A percentile compares a stretch with the other conserved stretches of the same genome.
Evolutionary conservation across 805 yeast genomes (phyloP).

Genomic region (Sugiyamaella smithiae): DNA sequence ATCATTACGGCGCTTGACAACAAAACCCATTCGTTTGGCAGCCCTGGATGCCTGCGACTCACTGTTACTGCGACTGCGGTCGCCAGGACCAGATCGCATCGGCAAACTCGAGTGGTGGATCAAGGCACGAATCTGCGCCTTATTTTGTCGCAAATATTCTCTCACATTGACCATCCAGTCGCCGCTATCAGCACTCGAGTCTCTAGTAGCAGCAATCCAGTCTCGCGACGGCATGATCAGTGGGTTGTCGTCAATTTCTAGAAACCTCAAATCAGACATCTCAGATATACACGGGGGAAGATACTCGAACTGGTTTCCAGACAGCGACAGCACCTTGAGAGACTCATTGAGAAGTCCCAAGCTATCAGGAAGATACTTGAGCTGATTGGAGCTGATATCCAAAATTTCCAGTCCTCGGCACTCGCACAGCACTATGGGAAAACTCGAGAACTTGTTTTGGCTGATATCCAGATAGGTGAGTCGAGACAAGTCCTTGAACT

Average conservation of each 20-base stretch:
- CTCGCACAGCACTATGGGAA: conserved; percentile 45
- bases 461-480: conserved; percentile 66
- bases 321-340: conserved; percentile 58
- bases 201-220: conserved; percentile 38
- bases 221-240: conserved; percentile 47
- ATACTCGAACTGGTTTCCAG: conserved; percentile 54
- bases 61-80: conserved; percentile 37
- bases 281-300: conserved; percentile 54
- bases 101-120: conserved; percentile 7
- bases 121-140: conserved; percentile 4
- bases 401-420: conserved; percentile 55
- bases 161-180: conserved; percentile 48
- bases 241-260: conserved; percentile 65
- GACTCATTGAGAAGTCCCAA: conserved; percentile 38
- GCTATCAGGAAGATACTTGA: conserved; percentile 47
- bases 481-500: conserved; percentile 40
- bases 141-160: conserved; percentile 38
- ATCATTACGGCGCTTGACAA: conserved; percentile 39
- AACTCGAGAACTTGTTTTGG: conserved; percentile 50
- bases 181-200: conserved; percentile 35
- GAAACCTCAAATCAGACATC: conserved; percentile 49
- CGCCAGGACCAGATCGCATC: conserved; percentile 11
- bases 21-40: conserved; percentile 73
- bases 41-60: conserved; percentile 56
- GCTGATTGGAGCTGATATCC: conserved; percentile 58